These are phyloP conservation scores for Peronospora farinosa DNA, from an alignment of 352 stramenopile species.

Conservation along the genomic window DNA sequence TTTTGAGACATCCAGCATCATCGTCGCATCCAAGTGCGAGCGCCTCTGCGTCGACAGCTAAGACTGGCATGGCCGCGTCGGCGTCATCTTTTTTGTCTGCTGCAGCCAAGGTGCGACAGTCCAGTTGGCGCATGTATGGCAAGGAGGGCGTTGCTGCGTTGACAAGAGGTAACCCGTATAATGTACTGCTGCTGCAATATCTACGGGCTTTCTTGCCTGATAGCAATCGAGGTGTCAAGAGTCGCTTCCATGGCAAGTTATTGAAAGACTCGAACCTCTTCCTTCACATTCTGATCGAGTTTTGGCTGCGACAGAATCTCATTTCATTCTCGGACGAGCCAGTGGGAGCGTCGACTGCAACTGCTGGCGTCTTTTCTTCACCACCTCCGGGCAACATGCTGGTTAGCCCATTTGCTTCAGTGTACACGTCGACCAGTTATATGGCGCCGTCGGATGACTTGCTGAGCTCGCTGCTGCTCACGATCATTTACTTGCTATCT, in stretches of 20 bases:
- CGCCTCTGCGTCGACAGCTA: slow-evolving; percentile 7
- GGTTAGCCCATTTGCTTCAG: slow-evolving; percentile 59
- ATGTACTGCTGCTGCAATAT: slow-evolving; percentile 79
- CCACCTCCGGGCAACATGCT: slow-evolving; percentile 27
- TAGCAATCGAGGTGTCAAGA: slow-evolving; percentile 49
- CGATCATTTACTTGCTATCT: slow-evolving; percentile 74
- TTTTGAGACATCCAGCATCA: slow-evolving; percentile 68
- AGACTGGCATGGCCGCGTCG: slow-evolving; percentile 29
- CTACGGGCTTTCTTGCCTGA: slow-evolving; percentile 73
- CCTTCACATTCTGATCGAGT: slow-evolving; percentile 81
- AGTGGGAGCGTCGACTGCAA: slow-evolving; percentile 17
- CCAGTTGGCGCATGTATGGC: slow-evolving; percentile 68
- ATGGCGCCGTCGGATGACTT: slow-evolving; percentile 82
- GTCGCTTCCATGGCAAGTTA: slow-evolving; percentile 72
- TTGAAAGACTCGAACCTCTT: slow-evolving; percentile 77
- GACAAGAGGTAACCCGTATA: slow-evolving; percentile 75
- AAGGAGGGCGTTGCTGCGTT: slow-evolving; percentile 58
- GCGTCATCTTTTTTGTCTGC: slow-evolving; percentile 47
- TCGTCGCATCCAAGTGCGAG: slow-evolving; percentile 53
- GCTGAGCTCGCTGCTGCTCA: slow-evolving; percentile 71
- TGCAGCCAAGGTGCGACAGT: slow-evolving; percentile 45
- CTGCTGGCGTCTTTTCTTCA: slow-evolving; percentile 14
- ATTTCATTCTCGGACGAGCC: slow-evolving; percentile 76
- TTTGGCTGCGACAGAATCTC: slow-evolving; percentile 85
- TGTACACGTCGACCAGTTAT: slow-evolving; percentile 79